A percentile compares a stretch with the other conserved stretches of the same genome.
These are phyloP conservation scores for Tricholoma matsutake DNA, from an alignment of 768 basidiomycete genomes.

Conservation along the genomic window DNA sequence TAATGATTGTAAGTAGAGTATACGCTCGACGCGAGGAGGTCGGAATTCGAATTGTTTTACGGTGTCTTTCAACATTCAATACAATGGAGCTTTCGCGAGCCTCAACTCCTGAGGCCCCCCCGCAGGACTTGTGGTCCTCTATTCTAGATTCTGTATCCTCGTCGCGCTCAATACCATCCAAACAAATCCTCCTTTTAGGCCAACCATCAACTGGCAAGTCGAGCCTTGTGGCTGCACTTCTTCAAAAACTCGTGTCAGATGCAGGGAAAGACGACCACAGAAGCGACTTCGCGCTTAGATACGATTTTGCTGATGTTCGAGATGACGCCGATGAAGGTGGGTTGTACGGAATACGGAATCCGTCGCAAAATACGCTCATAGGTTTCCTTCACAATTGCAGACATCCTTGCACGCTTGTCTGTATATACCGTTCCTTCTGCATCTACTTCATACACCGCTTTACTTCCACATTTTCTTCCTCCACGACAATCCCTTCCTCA, in stretches of 20 bases:
- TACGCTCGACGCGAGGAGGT: constrained; percentile 11
- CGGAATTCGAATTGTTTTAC: constrained; percentile 16
- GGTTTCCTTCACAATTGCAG: constrained; percentile 35
- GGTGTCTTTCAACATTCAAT: background rate
- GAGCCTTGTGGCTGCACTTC: constrained; percentile 63
- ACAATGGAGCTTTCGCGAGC: constrained; percentile 50
- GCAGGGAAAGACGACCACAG: constrained; percentile 57
- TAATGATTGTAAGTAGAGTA: background rate
- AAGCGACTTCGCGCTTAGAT: constrained; percentile 83
- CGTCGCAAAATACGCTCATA: background rate
- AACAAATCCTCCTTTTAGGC: constrained; percentile 84
- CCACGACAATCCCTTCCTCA: constrained; percentile 64
- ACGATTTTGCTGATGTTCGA: constrained; percentile 86
- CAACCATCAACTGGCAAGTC: constrained; percentile 79
- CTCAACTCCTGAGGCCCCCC: constrained; percentile 70
- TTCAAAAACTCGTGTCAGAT: constrained; percentile 61
- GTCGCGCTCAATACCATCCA: constrained; percentile 77
- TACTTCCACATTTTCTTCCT: constrained; percentile 79
- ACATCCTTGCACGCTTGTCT: constrained; percentile 85
- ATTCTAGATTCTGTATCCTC: constrained; percentile 88
- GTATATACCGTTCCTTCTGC: constrained; percentile 89
- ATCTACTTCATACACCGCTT: constrained; percentile 60
- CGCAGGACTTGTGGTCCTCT: constrained; percentile 87
- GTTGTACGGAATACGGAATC: constrained; percentile 17
- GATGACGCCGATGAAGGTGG: constrained; percentile 94